Base-by-base conservation (phyloP, 208 protist species). In the Trypanosoma melophagium region DNA sequence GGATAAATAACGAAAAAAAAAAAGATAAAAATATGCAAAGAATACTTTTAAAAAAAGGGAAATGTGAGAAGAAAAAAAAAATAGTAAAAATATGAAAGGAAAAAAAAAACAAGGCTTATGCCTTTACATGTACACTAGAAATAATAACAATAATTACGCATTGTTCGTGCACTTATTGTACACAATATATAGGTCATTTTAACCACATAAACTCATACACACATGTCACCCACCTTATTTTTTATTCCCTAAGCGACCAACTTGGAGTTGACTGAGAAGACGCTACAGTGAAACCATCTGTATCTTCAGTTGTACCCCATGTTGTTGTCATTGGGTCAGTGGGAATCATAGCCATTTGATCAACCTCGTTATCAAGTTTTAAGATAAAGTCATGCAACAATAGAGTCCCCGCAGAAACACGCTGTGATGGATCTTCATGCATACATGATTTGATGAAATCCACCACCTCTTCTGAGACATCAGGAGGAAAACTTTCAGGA, bases 341-440 rank as follows among this genome's bases (percentile, higher is more conserved):
- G 0, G 77, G 83, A 16, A 80, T 50, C 51, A 81, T 69, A 41
- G 76, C 62, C 12, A 89, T 62, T 41, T 84, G 65, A 17, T 74
- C 60, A 50, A 89, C 84, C 49, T 86, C 80, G 42, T 86, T 66
- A 25, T 89, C 80, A 38, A 89, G 72, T 38, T 80, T 76, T 19
- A 86, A 75, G 55, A 90, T 87, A 65, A 90, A 90, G 53, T 84
- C 80, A 71, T 90, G 81, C 24, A 87, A 65, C 28, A 87, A 72
- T 38, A 90, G 69, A 38, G 76, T 79, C 40, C 80, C 79, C 9
- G 84, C 76, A 0, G 76, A 83, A 17, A 81, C 72, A 8, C 84
- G 78, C 52, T 87, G 79, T n/a, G 68, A 70, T 9, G 84, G 79
- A 59, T 87, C 75, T 14, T 60, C 74, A 22, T 75, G 72, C 71